Conservation (phyloP, 345 rosid species). For the Rhizophora apiculata region DNA sequence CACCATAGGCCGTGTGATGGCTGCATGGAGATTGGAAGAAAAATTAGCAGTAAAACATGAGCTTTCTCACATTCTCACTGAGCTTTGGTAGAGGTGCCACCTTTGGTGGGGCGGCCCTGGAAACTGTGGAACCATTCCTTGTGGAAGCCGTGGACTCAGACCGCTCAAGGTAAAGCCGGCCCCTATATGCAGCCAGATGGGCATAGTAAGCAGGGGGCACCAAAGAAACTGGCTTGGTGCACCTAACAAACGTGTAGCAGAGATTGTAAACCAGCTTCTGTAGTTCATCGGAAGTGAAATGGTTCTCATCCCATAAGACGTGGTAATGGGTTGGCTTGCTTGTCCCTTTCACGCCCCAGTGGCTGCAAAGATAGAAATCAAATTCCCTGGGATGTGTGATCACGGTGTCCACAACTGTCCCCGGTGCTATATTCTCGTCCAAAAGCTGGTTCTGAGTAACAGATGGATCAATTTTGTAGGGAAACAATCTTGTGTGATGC, state of each 20-base stretch:
- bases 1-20: no score
- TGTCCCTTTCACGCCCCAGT: slow-evolving; percentile 89
- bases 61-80: slow-evolving; percentile 79
- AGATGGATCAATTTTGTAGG: slow-evolving; percentile 39
- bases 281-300: slow-evolving; percentile 85
- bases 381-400: slow-evolving; percentile 88
- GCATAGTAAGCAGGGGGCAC: slow-evolving; percentile 97
- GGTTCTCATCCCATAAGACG: slow-evolving; percentile 75
- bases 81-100: slow-evolving; percentile 72
- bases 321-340: slow-evolving; percentile 96
- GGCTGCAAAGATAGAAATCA: slow-evolving; percentile 92
- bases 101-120: slow-evolving; percentile 73
- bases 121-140: slow-evolving; percentile 43
- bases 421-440: slow-evolving; percentile 77
- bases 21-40: not conserved
- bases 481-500: slow-evolving; percentile 88
- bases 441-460: slow-evolving; percentile 25
- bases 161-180: slow-evolving; percentile 83
- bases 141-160: slow-evolving; percentile 40
- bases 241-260: slow-evolving; percentile 85
- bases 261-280: slow-evolving; percentile 83
- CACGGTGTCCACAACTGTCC: slow-evolving; percentile 88
- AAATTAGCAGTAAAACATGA: slow-evolving; percentile 88
- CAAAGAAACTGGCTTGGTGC: slow-evolving; percentile 88
- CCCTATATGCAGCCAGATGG: slow-evolving; percentile 93